phyloP scores from a whole-genome alignment of 2,329 filamentous ascomycete genomes.

The Ophiobolus disseminans region DNA sequence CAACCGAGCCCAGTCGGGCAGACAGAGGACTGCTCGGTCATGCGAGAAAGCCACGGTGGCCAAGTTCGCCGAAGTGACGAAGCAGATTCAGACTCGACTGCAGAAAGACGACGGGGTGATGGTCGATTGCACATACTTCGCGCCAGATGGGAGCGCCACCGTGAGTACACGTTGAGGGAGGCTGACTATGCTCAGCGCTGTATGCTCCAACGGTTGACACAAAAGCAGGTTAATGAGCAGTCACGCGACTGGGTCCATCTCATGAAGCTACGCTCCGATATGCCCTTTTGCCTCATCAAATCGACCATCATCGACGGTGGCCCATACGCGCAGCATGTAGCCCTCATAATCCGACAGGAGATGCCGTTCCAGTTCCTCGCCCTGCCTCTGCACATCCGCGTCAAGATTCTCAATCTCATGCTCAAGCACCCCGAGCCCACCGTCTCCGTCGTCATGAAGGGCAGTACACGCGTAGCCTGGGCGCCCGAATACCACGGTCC shows the following conservation, averaged over 20 bases:
- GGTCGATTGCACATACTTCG: conserved; percentile 10
- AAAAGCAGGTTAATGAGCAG: conserved; percentile 9
- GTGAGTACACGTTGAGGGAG: too few species aligned
- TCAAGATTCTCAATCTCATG: conserved; percentile 37
- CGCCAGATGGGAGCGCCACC: neutral
- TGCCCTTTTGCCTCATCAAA: conserved; percentile 40
- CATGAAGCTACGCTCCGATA: conserved; percentile 38
- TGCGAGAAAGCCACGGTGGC: conserved; percentile 9
- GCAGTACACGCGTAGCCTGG: conserved; percentile 26
- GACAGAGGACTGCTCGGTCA: neutral
- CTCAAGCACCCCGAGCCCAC: conserved; percentile 33
- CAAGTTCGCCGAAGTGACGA: conserved; percentile 12
- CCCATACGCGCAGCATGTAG: conserved; percentile 40
- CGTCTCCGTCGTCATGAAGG: conserved; percentile 41
- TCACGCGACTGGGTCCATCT: conserved; percentile 29
- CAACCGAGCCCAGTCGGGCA: too few species aligned
- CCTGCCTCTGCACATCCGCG: conserved; percentile 34
- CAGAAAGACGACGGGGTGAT: conserved; percentile 9
- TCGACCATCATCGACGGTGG: conserved; percentile 41
- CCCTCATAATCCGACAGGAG: conserved; percentile 44
- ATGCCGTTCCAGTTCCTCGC: conserved; percentile 43
- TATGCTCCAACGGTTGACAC: neutral
- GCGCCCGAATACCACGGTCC: conserved; percentile 33
- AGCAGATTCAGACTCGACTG: neutral
- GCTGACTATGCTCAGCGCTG: neutral